phyloP scores from a whole-genome alignment of 2,329 filamentous ascomycete species.

The Chrysoporthe puriensis region DNA sequence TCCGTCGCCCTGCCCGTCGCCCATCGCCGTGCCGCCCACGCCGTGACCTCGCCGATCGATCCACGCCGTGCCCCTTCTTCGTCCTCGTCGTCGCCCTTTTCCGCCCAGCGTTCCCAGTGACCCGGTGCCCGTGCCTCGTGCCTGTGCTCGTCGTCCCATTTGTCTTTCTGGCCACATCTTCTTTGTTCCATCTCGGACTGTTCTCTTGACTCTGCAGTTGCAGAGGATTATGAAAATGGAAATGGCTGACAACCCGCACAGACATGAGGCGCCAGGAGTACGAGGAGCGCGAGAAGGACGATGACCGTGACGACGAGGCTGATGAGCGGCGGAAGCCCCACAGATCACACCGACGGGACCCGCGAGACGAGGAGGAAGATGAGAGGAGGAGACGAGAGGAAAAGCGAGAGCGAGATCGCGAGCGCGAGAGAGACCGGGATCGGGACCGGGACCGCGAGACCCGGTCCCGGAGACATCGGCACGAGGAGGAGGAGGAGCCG shows the following conservation, averaged over 20 bases:
- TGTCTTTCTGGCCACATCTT: conserved; percentile 23
- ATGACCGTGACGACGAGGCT: conserved; percentile 35
- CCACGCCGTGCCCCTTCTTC: conserved; percentile 24
- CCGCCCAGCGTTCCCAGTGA: conserved; percentile 26
- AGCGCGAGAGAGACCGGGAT: conserved; percentile 35
- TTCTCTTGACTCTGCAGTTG: conserved; percentile 23
- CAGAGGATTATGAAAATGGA: conserved; percentile 23
- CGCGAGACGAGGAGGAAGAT: conserved; percentile 39
- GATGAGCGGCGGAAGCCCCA: conserved; percentile 38
- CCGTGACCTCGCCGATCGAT: conserved; percentile 27
- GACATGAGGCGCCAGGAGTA: conserved; percentile 47
- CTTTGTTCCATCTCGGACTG: conserved; percentile 21
- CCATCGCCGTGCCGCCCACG: conserved; percentile 29
- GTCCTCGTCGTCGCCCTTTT: conserved; percentile 19
- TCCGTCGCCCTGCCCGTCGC: conserved; percentile 18
- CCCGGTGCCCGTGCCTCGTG: conserved; percentile 28
- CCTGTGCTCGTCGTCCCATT: conserved; percentile 29
- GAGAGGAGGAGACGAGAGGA: conserved; percentile 41
- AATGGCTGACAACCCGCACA: conserved; percentile 35
- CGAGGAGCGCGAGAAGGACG: conserved; percentile 35
- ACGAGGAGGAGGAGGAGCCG: conserved; percentile 36
- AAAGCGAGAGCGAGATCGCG: conserved; percentile 34
- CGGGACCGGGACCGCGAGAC: conserved; percentile 41
- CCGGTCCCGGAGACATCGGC: conserved; percentile 31
- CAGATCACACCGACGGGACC: conserved; percentile 35